A percentile compares a stretch with the other conserved stretches of the same genome.
These are phyloP conservation scores for Linderina pennispora DNA, from an alignment of 192 early-diverging fungal genomes.

Conservation along the genomic window DNA sequence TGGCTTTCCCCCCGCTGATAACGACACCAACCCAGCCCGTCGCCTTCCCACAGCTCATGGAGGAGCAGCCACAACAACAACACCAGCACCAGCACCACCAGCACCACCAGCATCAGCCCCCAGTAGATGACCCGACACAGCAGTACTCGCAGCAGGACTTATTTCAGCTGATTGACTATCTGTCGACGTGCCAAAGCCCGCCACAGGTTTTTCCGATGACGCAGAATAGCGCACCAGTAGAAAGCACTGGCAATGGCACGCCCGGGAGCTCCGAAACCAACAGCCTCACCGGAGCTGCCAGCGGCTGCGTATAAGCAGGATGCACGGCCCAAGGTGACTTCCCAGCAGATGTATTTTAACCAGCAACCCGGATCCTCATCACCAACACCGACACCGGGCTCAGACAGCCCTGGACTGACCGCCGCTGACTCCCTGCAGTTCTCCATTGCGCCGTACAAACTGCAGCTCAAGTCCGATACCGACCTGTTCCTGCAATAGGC, in stretches of 20 bases:
- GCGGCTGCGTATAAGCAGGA: constrained; percentile 7
- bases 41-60: constrained; percentile 37
- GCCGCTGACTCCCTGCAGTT: constrained; percentile 19
- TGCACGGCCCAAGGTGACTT: neutral
- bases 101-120: constrained; percentile 1
- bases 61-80: constrained; percentile 1
- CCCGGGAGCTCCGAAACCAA: too few species aligned
- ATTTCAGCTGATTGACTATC: constrained; percentile 47
- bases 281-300: constrained; percentile 9
- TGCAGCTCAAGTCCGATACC: constrained; percentile 38
- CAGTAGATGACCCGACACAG: constrained; percentile 1
- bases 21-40: constrained; percentile 3
- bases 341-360: constrained; percentile 6
- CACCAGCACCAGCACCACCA: neutral
- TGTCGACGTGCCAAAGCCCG: constrained; percentile 27
- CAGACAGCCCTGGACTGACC: constrained; percentile 16
- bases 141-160: constrained; percentile 33
- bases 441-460: constrained; percentile 34
- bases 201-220: too few species aligned
- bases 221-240: constrained; percentile 1
- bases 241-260: too few species aligned
- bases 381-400: constrained; percentile 34
- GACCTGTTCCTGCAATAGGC: constrained; percentile 34
- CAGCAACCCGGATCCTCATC: constrained; percentile 18
- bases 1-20: constrained; percentile 34